Evolutionary conservation across 2,329 filamentous ascomycete species (phyloP).

Genomic region (Oidium heveae): DNA sequence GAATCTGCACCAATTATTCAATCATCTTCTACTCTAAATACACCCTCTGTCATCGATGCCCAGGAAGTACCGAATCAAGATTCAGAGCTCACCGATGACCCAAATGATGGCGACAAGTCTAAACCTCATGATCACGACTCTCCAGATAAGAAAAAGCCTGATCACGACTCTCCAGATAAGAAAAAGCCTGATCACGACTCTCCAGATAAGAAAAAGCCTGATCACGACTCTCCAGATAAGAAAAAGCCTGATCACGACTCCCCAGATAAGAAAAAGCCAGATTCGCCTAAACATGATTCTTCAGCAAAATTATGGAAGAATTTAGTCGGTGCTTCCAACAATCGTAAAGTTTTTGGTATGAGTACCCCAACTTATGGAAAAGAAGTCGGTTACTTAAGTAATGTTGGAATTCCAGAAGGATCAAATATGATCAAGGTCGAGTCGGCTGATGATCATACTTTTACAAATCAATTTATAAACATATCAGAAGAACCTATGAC

Average conservation of each 20-base stretch:
- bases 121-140: background rate
- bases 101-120: background rate
- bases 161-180: too few species aligned
- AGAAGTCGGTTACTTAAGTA: conserved; percentile 7
- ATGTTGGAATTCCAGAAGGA: conserved; percentile 10
- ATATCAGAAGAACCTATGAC: conserved; percentile 6
- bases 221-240: background rate
- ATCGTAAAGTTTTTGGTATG: background rate
- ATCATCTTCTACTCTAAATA: background rate
- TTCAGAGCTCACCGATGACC: conserved; percentile 1
- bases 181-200: too few species aligned
- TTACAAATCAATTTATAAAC: conserved; percentile 10
- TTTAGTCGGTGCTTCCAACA: conserved; percentile 9
- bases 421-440: conserved; percentile 12
- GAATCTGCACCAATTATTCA: background rate
- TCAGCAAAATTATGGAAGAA: conserved; percentile 2
- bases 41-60: background rate
- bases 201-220: too few species aligned
- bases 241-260: background rate
- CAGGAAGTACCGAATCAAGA: background rate
- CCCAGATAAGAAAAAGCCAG: background rate
- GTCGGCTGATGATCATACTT: conserved; percentile 5
- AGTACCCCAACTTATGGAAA: conserved; percentile 1
- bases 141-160: too few species aligned
- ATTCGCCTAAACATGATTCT: conserved; percentile 1